phyloP scores from a whole-genome alignment of 176 grass and related monocot genomes.

The Oryza meyeriana region DNA sequence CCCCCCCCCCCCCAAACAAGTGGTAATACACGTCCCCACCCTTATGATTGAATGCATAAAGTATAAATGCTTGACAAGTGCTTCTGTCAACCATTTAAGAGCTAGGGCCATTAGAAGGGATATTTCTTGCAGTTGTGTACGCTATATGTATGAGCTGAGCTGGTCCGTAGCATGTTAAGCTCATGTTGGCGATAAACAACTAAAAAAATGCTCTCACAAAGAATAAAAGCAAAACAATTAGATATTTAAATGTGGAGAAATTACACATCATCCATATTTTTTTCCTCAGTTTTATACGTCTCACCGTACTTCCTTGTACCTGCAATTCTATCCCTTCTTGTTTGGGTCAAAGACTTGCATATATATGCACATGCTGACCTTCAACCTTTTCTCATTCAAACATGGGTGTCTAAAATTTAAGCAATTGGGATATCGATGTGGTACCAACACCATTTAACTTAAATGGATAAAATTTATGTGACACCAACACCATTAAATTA shows the following conservation, averaged over 20 bases:
- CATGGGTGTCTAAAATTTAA: no score
- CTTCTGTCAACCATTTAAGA: background rate
- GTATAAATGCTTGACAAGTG: background rate
- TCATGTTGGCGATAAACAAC: constrained; percentile 15
- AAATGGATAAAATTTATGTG: background rate
- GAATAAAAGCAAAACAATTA: background rate
- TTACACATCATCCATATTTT: background rate
- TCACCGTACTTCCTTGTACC: background rate
- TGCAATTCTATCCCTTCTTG: background rate
- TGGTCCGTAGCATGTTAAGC: background rate
- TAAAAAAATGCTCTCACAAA: background rate
- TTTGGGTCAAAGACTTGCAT: constrained; percentile 3
- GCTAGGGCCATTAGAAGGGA: background rate
- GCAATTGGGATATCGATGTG: background rate
- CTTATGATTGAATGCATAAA: background rate
- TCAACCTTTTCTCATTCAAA: background rate
- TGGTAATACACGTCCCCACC: background rate
- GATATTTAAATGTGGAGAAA: background rate
- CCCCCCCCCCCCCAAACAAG: no score
- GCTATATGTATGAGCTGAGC: background rate
- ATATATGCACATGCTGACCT: background rate
- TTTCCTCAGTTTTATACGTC: background rate
- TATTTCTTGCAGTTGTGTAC: background rate
- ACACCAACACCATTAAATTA: constrained; percentile 8
- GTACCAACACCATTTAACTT: constrained; percentile 14